phyloP scores from a whole-genome alignment of 148 eudicot species.

The Chenopodium formosanum region DNA sequence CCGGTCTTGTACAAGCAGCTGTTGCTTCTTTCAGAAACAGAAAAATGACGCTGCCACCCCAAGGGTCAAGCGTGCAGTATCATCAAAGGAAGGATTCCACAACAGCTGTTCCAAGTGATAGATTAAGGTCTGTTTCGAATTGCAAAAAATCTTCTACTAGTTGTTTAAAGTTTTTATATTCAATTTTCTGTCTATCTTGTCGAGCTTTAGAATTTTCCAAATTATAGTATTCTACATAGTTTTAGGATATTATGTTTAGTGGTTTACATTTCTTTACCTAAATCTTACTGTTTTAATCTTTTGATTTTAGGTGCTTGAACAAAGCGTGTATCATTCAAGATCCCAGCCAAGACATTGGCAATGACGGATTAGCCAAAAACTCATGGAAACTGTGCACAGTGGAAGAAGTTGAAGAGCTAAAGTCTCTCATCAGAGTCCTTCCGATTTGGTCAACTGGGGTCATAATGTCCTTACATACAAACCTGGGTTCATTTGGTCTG shows the following conservation, averaged over 20 bases:
- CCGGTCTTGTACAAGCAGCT: constrained; percentile 51
- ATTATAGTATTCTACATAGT: not conserved
- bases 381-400: constrained; percentile 65
- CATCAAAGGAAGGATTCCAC: constrained; percentile 39
- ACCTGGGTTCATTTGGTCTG: constrained; percentile 53
- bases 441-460: constrained; percentile 79
- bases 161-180: not conserved
- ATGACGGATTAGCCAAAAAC: constrained; percentile 42
- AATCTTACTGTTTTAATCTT: not conserved
- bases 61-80: constrained; percentile 31
- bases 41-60: constrained; percentile 29
- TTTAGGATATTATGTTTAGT: not conserved
- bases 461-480: constrained; percentile 57
- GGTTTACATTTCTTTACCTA: not conserved
- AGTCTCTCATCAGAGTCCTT: constrained; percentile 57
- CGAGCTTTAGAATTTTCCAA: not conserved
- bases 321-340: constrained; percentile 66
- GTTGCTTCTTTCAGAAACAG: constrained; percentile 61
- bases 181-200: not conserved
- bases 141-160: not conserved
- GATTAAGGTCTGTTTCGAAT: constrained; percentile 42
- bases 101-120: constrained; percentile 44
- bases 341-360: constrained; percentile 44
- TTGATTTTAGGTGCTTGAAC: constrained; percentile 52
- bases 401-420: constrained; percentile 75